Conservation (phyloP, 768 basidiomycete species). For the Mycena galericulata region DNA sequence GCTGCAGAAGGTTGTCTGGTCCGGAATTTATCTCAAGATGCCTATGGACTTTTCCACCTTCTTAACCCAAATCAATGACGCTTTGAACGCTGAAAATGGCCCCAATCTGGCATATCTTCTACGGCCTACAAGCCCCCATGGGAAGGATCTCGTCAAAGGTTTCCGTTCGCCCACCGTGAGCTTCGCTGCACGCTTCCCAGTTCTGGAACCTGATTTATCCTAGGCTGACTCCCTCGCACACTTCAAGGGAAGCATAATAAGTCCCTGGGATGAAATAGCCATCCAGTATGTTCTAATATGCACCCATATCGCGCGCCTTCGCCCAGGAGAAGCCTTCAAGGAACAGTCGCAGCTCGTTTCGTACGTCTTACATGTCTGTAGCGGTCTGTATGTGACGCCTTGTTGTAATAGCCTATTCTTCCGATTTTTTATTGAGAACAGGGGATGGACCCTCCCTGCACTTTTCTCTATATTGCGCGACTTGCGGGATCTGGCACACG, state of each 20-base stretch:
- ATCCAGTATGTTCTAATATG: conserved; percentile 86
- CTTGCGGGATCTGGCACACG: conserved; percentile 86
- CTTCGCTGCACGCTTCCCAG: conserved; percentile 24
- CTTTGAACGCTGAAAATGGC: conserved; percentile 73
- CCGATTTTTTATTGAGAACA: conserved; percentile 82
- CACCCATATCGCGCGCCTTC: conserved; percentile 74
- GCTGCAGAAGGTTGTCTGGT: too few species aligned
- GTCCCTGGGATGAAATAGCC: conserved; percentile 89
- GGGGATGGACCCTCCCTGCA: conserved; percentile 88
- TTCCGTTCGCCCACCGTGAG: conserved; percentile 68
- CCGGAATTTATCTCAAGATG: too few species aligned
- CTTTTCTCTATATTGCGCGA: conserved; percentile 87
- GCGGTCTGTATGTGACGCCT: conserved; percentile 3
- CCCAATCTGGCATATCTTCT: conserved; percentile 79
- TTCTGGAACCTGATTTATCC: neutral
- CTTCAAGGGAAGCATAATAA: conserved; percentile 74
- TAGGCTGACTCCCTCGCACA: conserved; percentile 47
- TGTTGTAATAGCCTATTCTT: conserved; percentile 68
- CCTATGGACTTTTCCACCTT: conserved; percentile 72
- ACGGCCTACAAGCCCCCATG: conserved; percentile 81
- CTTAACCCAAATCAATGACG: conserved; percentile 69
- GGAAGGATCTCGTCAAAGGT: conserved; percentile 80
- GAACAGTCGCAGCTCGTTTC: conserved; percentile 81
- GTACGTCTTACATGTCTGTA: conserved; percentile 58
- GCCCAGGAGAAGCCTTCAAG: conserved; percentile 80